A percentile compares a stretch with the other conserved stretches of the same genome.
Evolutionary conservation across 352 stramenopile genomes (phyloP).

Genomic region (Saprolegnia diclina): DNA sequence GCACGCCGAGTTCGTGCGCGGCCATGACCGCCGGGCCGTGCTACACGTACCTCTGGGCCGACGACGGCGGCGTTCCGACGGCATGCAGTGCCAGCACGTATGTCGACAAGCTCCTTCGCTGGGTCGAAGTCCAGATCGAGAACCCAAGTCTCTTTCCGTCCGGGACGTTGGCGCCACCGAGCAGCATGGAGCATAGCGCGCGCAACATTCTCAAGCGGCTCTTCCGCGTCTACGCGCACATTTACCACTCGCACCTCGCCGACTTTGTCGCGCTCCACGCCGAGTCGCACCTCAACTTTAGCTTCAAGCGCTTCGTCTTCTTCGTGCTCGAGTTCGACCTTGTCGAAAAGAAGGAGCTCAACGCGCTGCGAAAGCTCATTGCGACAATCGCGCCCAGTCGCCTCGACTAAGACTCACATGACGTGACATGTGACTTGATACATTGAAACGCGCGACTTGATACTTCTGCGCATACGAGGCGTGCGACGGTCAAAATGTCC

Average conservation of each 20-base stretch:
- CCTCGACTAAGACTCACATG: background rate
- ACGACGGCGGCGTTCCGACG: constrained; percentile 48
- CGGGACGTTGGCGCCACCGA: constrained; percentile 8
- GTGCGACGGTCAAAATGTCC: no score
- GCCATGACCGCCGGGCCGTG: constrained; percentile 70
- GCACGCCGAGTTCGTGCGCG: constrained; percentile 52
- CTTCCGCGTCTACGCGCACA: constrained; percentile 95
- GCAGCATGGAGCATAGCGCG: constrained; percentile 12
- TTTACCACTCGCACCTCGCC: constrained; percentile 93
- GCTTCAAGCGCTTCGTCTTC: constrained; percentile 97
- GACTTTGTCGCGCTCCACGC: constrained; percentile 88
- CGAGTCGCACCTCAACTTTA: constrained; percentile 93
- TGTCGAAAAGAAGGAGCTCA: constrained; percentile 91
- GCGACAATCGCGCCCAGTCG: constrained; percentile 34
- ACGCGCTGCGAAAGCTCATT: constrained; percentile 91
- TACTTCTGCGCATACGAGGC: no score
- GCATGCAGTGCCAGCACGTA: constrained; percentile 75
- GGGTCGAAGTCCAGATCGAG: constrained; percentile 82
- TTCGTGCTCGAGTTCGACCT: constrained; percentile 93
- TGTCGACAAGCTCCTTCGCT: constrained; percentile 77
- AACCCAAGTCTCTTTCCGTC: constrained; percentile 57
- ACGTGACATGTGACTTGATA: background rate
- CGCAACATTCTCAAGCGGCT: constrained; percentile 89
- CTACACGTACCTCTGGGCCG: constrained; percentile 86
- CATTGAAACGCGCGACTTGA: no score